Percentiles rank a stretch among this genome's conserved stretches.
Evolutionary conservation across 1,284 basidiomycete species (phyloP).

Genomic region (Xerocomus amazonicus): DNA sequence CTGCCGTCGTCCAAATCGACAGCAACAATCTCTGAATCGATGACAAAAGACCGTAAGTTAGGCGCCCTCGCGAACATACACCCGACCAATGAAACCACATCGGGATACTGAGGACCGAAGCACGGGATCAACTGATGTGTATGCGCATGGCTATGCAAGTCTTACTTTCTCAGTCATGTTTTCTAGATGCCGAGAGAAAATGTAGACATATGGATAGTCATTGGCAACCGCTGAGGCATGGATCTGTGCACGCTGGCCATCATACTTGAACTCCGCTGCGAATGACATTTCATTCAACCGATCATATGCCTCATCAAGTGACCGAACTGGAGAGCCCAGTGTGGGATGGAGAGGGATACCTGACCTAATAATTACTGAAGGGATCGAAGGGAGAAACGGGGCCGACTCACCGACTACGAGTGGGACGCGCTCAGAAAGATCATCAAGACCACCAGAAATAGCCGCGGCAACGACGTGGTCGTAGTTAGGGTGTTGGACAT

Average conservation of each 20-base stretch:
- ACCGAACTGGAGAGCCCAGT: conserved; percentile 82
- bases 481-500: conserved; percentile 88
- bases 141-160: conserved; percentile 8
- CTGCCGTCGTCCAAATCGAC: conserved; percentile 64
- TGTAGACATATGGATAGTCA: conserved; percentile 50
- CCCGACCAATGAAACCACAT: conserved; percentile 64
- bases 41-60: conserved; percentile 70
- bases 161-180: conserved; percentile 85
- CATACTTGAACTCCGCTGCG: conserved; percentile 81
- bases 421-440: conserved; percentile 62
- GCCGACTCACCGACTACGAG: conserved; percentile 65
- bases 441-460: conserved; percentile 58
- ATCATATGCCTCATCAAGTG: conserved; percentile 79
- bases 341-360: conserved; percentile 70
- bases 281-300: conserved; percentile 68
- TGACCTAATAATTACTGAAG: conserved; percentile 29
- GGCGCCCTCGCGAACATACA: conserved; percentile 42
- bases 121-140: conserved; percentile 13
- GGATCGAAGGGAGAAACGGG: conserved; percentile 32
- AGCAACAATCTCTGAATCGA: conserved; percentile 83
- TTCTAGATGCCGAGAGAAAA: conserved; percentile 90
- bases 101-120: conserved; percentile 69
- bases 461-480: conserved; percentile 72
- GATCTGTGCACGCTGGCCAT: conserved; percentile 86
- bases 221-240: conserved; percentile 55